A percentile compares a stretch with the other conserved stretches of the same genome.
Evolutionary conservation across 2,329 filamentous ascomycete species (phyloP).

Genomic region (Uncinocarpus reesii): DNA sequence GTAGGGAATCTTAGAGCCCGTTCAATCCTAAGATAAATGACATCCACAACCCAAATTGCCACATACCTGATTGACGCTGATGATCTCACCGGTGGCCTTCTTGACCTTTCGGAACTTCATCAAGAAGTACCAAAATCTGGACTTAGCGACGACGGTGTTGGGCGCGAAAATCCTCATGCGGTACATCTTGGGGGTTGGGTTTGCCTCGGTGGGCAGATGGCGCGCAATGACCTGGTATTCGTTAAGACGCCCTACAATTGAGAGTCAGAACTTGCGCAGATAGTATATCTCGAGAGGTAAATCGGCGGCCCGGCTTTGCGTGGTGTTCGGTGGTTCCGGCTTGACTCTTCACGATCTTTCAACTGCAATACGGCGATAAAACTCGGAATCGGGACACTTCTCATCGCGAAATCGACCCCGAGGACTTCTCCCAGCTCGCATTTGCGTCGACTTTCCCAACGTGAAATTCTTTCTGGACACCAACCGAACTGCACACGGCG

Average conservation of each 20-base stretch:
- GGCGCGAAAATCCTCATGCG: conserved; percentile 99
- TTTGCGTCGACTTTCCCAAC: background rate
- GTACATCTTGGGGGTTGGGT: conserved; percentile 97
- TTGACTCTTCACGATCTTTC: background rate
- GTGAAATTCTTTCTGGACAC: conserved; percentile 13
- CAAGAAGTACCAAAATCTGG: conserved; percentile 99
- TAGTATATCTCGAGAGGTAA: background rate
- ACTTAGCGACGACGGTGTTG: conserved; percentile 97
- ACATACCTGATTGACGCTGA: conserved; percentile 86
- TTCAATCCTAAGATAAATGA: too few species aligned
- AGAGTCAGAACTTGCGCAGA: conserved; percentile 16
- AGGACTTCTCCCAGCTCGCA: background rate
- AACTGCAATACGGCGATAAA: background rate
- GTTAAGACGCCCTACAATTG: conserved; percentile 80
- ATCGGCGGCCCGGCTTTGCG: background rate
- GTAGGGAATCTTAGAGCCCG: conserved; percentile 9
- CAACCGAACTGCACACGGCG: conserved; percentile 23
- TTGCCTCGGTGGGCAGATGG: conserved; percentile 94
- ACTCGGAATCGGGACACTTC: background rate
- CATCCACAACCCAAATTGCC: too few species aligned
- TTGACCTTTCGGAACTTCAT: conserved; percentile 99
- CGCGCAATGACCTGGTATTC: conserved; percentile 99
- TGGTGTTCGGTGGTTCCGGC: background rate
- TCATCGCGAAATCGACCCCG: background rate
- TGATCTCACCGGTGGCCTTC: conserved; percentile 99